A percentile compares a stretch with the other conserved stretches of the same genome.
Evolutionary conservation across 768 basidiomycete species (phyloP).

Genomic region (Tylopilus plumbeoviolaceoides): DNA sequence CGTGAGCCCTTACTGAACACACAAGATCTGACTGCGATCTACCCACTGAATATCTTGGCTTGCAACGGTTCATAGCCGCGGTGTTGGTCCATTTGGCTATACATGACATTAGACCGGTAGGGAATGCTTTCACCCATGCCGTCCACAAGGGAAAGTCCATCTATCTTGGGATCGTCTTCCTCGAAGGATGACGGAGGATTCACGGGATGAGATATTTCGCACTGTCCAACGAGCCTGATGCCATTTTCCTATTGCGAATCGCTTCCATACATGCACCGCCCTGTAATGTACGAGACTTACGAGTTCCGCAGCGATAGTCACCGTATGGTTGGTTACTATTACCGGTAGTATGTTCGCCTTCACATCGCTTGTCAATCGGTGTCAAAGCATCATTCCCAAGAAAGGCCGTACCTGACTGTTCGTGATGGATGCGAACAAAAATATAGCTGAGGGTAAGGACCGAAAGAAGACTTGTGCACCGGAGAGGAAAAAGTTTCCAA

Average conservation of each 20-base stretch:
- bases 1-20: not conserved
- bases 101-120: slow-evolving; percentile 60
- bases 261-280: slow-evolving; percentile 27
- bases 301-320: slow-evolving; percentile 91
- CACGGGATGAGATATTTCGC: slow-evolving; percentile 89
- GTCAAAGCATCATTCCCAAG: slow-evolving; percentile 10
- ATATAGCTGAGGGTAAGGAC: slow-evolving; percentile 90
- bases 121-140: slow-evolving; percentile 48
- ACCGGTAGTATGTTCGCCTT: slow-evolving; percentile 83
- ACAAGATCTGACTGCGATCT: slow-evolving; percentile 17
- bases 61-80: slow-evolving; percentile 49
- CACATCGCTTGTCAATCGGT: slow-evolving; percentile 13
- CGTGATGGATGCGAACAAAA: slow-evolving; percentile 89
- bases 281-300: slow-evolving; percentile 49
- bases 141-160: slow-evolving; percentile 46
- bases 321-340: slow-evolving; percentile 90
- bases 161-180: slow-evolving; percentile 29
- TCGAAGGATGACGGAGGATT: slow-evolving; percentile 27
- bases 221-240: slow-evolving; percentile 79
- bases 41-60: slow-evolving; percentile 62
- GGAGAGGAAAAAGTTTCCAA: slow-evolving; percentile 90
- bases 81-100: slow-evolving; percentile 51
- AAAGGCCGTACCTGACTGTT: slow-evolving; percentile 55
- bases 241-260: slow-evolving; percentile 58
- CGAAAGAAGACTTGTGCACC: slow-evolving; percentile 89